Evolutionary conservation across 768 basidiomycete genomes (phyloP), one percentile per base, ranked within the genome.

Genomic region (Mycena epipterygia): DNA sequence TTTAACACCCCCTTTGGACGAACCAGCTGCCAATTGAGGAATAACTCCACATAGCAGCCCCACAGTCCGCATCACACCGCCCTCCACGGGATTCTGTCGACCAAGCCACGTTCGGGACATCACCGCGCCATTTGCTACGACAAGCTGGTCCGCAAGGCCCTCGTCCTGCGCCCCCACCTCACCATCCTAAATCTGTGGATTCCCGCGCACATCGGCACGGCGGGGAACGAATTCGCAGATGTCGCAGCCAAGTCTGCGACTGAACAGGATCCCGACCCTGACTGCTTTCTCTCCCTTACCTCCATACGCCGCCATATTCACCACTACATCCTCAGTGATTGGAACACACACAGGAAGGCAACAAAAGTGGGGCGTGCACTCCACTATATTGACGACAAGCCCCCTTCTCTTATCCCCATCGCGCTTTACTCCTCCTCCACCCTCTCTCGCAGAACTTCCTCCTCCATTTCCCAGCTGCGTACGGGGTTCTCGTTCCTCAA

Each of bases 161-260:
- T 44, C 4, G 6, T 25, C 27, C 16, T 17, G 3, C 13, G n/a
- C 55, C 64, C 64, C 13, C 32, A 55, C 55, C 44, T 66, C 7
- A 17, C 51, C 16, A 46, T 65, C 33, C 29, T 55, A 2, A 65
- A 65, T 25, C 39, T 65, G 7, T 65, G 64, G 64, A 65, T 52
- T 2, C 64, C 64, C 17, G 52, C 64, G 8, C 64, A 65, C 33
- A 39, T 63, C 61, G 61, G 61, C 12, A 63, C 61, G 5, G 29
- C 32, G 3, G 61, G 61, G 9, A 63, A 63, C 27, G 61, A 63
- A 30, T 48, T 63, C 19, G 61, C 61, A 23, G 61, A 63, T 27
- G 61, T 25, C 3, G 61, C 61, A 19, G 61, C 61, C 16, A 63
- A 63, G 33, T 44, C 32, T 4, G 61, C 48, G 33, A 51, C 48